Conservation (phyloP, 495 filamentous ascomycete species). For the Hypoxylon rickii region DNA sequence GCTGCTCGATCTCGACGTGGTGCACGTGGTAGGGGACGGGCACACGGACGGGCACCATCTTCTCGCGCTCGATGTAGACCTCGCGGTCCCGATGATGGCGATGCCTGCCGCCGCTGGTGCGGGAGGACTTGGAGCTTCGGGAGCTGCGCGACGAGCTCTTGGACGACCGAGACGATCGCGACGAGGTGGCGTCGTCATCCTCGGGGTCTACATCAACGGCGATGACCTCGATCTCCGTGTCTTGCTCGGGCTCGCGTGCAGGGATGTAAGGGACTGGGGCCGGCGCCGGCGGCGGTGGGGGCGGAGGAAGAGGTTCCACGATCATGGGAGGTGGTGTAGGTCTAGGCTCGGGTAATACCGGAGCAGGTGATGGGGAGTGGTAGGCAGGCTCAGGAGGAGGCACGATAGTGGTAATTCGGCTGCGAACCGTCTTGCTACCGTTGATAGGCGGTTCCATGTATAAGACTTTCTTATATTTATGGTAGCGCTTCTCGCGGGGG, state of each 20-base stretch:
- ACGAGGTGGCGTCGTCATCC: slow-evolving; percentile 28
- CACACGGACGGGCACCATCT: slow-evolving; percentile 44
- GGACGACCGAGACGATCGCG: slow-evolving; percentile 30
- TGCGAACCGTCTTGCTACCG: slow-evolving; percentile 45
- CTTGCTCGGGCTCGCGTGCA: slow-evolving; percentile 31
- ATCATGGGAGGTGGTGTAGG: slow-evolving; percentile 36
- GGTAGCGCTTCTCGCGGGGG: slow-evolving; percentile 36
- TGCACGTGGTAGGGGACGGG: slow-evolving; percentile 40
- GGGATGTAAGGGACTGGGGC: slow-evolving; percentile 16
- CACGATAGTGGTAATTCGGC: slow-evolving; percentile 49
- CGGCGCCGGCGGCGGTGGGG: slow-evolving; percentile 30
- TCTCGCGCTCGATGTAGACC: slow-evolving; percentile 55
- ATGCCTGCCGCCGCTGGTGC: slow-evolving; percentile 22
- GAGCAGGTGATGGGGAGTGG: slow-evolving; percentile 34
- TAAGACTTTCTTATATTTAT: slow-evolving; percentile 50
- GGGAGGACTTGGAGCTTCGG: slow-evolving; percentile 34
- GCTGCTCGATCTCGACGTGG: slow-evolving; percentile 29
- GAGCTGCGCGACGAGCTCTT: slow-evolving; percentile 36
- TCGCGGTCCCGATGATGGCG: slow-evolving; percentile 43
- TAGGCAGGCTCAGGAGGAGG: slow-evolving; percentile 39
- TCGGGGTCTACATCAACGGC: slow-evolving; percentile 57
- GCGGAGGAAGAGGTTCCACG: slow-evolving; percentile 36
- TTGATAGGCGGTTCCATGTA: slow-evolving; percentile 50
- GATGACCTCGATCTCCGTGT: slow-evolving; percentile 54
- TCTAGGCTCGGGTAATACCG: slow-evolving; percentile 3